phyloP scores from a whole-genome alignment of 2,329 filamentous ascomycete species.

The Calonectria pseudoreteaudii region DNA sequence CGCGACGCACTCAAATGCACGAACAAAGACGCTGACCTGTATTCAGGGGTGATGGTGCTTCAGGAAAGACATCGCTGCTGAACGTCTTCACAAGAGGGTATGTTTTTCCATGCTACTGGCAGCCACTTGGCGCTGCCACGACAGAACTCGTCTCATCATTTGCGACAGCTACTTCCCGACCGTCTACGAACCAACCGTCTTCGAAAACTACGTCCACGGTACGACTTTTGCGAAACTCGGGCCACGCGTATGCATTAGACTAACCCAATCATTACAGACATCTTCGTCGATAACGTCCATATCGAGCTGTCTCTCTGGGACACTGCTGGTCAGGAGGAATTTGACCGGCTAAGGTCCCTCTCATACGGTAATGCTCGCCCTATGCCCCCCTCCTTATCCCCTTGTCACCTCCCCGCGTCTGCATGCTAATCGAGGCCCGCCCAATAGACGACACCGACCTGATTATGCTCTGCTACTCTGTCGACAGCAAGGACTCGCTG shows the following conservation, averaged over 20 bases:
- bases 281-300: conserved; percentile 97
- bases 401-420: background rate
- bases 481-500: conserved; percentile 94
- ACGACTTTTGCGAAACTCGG: conserved; percentile 45
- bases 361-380: conserved; percentile 78
- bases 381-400: background rate
- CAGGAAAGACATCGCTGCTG: conserved; percentile 94
- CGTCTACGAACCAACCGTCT: conserved; percentile 97
- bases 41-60: conserved; percentile 89
- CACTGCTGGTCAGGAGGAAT: conserved; percentile 98
- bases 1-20: background rate
- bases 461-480: conserved; percentile 98
- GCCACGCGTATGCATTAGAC: conserved; percentile 13
- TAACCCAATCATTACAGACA: conserved; percentile 69
- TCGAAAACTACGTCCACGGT: conserved; percentile 99
- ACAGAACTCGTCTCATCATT: conserved; percentile 29
- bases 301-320: conserved; percentile 99
- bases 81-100: conserved; percentile 99
- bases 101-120: conserved; percentile 45
- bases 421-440: conserved; percentile 10
- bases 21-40: conserved; percentile 26
- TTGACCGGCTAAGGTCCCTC: conserved; percentile 92
- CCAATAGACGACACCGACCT: conserved; percentile 84
- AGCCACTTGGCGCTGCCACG: background rate
- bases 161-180: conserved; percentile 87